A percentile compares a stretch with the other conserved stretches of the same genome.
These are phyloP conservation scores for Pistacia integerrima DNA, from an alignment of 345 rosid genomes.

Conservation along the genomic window DNA sequence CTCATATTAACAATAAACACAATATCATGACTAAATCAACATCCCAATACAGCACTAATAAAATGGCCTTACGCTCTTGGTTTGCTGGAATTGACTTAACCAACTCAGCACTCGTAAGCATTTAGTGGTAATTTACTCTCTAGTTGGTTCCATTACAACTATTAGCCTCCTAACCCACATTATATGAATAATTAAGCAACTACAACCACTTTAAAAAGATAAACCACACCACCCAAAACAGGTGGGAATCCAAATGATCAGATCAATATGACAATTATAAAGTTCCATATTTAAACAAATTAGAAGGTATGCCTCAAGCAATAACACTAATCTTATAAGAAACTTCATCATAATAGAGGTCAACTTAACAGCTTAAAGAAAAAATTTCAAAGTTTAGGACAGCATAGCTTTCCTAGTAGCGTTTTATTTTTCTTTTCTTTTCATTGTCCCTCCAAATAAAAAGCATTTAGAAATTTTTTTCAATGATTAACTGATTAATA, in stretches of 20 bases:
- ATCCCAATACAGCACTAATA: not conserved
- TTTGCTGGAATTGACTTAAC: not conserved
- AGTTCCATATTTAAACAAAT: not conserved
- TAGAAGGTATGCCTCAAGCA: not conserved
- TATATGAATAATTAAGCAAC: not conserved
- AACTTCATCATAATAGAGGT: not conserved
- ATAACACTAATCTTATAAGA: not conserved
- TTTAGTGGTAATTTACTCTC: not conserved
- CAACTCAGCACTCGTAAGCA: not conserved
- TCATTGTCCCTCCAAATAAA: too few relatives aligned
- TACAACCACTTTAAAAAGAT: not conserved
- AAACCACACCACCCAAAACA: not conserved
- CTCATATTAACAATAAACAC: not conserved
- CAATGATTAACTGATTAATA: too few relatives aligned
- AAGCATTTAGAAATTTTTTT: too few relatives aligned
- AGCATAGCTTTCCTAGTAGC: not conserved
- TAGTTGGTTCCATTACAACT: not conserved
- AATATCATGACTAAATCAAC: not conserved
- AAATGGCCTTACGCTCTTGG: not conserved
- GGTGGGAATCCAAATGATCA: not conserved
- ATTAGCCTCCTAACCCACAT: not conserved
- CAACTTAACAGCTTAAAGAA: not conserved
- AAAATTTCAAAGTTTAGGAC: not conserved
- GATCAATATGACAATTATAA: not conserved
- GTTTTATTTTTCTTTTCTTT: too few relatives aligned